Conservation (phyloP, 371 early-diverging fungal species). For the Aphelidium insulamus region DNA sequence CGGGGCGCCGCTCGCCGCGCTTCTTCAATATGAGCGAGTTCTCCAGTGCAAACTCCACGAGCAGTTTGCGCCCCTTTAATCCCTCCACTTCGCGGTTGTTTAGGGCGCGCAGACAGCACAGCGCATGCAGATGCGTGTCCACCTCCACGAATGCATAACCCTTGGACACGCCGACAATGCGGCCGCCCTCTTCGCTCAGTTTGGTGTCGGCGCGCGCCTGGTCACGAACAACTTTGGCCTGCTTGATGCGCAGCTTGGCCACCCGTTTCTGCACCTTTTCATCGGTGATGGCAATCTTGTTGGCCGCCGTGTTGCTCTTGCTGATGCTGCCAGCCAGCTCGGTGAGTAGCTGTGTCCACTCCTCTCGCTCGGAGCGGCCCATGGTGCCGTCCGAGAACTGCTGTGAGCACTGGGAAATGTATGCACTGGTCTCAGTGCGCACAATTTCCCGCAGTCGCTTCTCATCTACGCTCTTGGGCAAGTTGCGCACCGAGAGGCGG, state of each 20-base stretch:
- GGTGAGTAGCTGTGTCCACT: conserved; percentile 31
- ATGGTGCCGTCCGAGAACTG: conserved; percentile 66
- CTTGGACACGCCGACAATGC: too few species aligned
- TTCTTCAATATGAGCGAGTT: conserved; percentile 55
- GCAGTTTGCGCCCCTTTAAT: conserved; percentile 7
- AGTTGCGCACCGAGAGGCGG: conserved; percentile 61
- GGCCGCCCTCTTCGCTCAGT: conserved; percentile 30
- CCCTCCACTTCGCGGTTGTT: conserved; percentile 38
- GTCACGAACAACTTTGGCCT: conserved; percentile 63
- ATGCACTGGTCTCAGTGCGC: conserved; percentile 28
- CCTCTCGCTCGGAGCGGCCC: conserved; percentile 27
- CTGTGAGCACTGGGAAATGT: too few species aligned
- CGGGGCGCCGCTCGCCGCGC: conserved; percentile 32
- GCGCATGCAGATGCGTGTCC: conserved; percentile 58
- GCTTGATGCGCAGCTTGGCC: conserved; percentile 32
- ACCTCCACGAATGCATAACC: conserved; percentile 89
- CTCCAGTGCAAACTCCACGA: conserved; percentile 84
- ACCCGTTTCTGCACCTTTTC: conserved; percentile 54
- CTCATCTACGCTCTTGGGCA: conserved; percentile 52
- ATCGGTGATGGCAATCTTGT: too few species aligned
- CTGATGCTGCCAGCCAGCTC: too few species aligned
- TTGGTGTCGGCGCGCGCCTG: conserved; percentile 47
- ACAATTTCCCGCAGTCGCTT: conserved; percentile 34
- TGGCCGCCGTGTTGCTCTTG: neutral
- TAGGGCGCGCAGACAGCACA: conserved; percentile 70